These are phyloP conservation scores for Linanthus parryae DNA, from an alignment of 148 eudicot species.

Conservation along the genomic window DNA sequence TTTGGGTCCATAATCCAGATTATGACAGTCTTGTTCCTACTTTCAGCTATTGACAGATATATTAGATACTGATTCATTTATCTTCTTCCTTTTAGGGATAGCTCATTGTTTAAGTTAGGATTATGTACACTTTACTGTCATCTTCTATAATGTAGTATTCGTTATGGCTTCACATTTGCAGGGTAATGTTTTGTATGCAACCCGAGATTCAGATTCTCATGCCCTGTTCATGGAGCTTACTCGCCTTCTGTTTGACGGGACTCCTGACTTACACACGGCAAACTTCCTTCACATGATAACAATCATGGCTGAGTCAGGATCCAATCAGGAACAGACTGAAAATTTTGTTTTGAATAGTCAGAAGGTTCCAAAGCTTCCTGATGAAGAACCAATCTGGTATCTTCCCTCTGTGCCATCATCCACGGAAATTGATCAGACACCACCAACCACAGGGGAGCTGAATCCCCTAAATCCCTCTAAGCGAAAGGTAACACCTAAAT, in stretches of 20 bases:
- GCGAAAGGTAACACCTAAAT: constrained; percentile 17
- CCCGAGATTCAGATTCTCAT: constrained; percentile 61
- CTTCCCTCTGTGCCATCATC: constrained; percentile 34
- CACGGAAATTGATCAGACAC: constrained; percentile 20
- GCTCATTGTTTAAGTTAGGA: too few relatives aligned
- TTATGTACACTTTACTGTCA: too few relatives aligned
- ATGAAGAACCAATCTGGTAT: constrained; percentile 62
- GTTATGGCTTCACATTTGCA: too few relatives aligned
- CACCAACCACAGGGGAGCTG: constrained; percentile 16
- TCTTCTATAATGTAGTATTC: too few relatives aligned
- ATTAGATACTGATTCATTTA: too few relatives aligned
- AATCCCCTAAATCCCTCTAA: constrained; percentile 22
- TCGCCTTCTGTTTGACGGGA: constrained; percentile 52
- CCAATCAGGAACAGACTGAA: constrained; percentile 71
- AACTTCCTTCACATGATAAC: constrained; percentile 91
- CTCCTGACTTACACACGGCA: constrained; percentile 64
- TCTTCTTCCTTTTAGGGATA: too few relatives aligned
- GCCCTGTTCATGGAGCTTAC: constrained; percentile 78
- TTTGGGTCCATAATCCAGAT: too few relatives aligned
- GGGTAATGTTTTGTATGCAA: constrained; percentile 60
- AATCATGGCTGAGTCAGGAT: constrained; percentile 79
- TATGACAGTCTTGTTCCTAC: too few relatives aligned
- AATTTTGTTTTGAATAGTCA: constrained; percentile 72
- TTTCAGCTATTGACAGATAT: too few relatives aligned
- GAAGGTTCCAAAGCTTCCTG: constrained; percentile 73